Percentiles rank a stretch among this genome's conserved stretches.
Evolutionary conservation across 495 filamentous ascomycete species (phyloP).

Genomic region (Xylaria telfairii): DNA sequence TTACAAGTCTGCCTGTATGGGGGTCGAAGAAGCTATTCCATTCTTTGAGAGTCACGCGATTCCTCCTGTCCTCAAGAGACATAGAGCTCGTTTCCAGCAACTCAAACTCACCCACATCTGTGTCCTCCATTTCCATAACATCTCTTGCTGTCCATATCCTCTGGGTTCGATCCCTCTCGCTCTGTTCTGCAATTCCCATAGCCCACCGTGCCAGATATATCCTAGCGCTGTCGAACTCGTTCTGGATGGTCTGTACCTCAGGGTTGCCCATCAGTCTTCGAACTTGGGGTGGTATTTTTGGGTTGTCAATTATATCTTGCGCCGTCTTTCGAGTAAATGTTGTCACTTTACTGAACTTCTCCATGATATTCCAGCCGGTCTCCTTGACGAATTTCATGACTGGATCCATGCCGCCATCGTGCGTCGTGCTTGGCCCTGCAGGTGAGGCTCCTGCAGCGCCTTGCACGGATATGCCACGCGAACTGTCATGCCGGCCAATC

Average conservation of each 20-base stretch:
- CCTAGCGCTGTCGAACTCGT: slow-evolving; percentile 95
- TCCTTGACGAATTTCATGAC: slow-evolving; percentile 95
- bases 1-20: slow-evolving; percentile 69
- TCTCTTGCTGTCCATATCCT: slow-evolving; percentile 93
- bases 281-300: slow-evolving; percentile 85
- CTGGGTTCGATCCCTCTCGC: slow-evolving; percentile 80
- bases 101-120: slow-evolving; percentile 93
- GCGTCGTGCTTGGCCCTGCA: slow-evolving; percentile 44
- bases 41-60: slow-evolving; percentile 78
- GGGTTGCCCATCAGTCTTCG: slow-evolving; percentile 85
- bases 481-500: slow-evolving; percentile 48
- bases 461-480: slow-evolving; percentile 41
- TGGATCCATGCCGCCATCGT: slow-evolving; percentile 89
- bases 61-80: slow-evolving; percentile 74
- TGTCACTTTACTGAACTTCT: slow-evolving; percentile 94
- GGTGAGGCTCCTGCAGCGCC: slow-evolving; percentile 33
- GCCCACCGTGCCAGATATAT: slow-evolving; percentile 96
- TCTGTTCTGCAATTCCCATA: slow-evolving; percentile 97
- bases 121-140: slow-evolving; percentile 91
- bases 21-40: slow-evolving; percentile 88
- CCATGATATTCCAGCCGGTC: slow-evolving; percentile 92
- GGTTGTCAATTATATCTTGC: slow-evolving; percentile 88
- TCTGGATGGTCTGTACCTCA: slow-evolving; percentile 91
- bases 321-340: slow-evolving; percentile 92
- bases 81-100: slow-evolving; percentile 82